Percentiles rank a stretch among this genome's conserved stretches.
These are phyloP conservation scores for Wickerhamiella parazyma DNA, from an alignment of 805 yeast species.

Conservation along the genomic window DNA sequence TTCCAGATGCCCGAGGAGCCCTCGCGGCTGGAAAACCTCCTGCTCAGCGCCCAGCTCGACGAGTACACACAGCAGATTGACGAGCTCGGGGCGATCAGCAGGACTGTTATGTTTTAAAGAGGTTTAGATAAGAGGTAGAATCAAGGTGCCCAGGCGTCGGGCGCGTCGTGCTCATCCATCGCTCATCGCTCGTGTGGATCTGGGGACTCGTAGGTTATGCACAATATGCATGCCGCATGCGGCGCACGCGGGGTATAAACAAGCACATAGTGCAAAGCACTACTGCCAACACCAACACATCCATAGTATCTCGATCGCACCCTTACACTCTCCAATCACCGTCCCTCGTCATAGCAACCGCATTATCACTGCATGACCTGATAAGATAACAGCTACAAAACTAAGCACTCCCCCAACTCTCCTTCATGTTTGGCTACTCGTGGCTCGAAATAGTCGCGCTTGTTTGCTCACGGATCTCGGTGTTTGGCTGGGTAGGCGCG, in stretches of 20 bases:
- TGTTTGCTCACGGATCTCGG: slow-evolving; percentile 18
- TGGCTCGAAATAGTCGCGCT: slow-evolving; percentile 14
- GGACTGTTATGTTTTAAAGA: slow-evolving; percentile 38
- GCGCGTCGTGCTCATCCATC: neutral
- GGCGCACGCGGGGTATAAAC: too few species aligned
- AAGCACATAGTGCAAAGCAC: too few species aligned
- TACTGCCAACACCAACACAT: too few species aligned
- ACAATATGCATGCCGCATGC: too few species aligned
- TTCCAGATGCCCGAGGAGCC: slow-evolving; percentile 65
- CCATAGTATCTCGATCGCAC: too few species aligned
- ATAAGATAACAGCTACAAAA: too few species aligned
- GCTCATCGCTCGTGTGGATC: neutral
- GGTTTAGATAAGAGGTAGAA: neutral
- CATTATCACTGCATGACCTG: too few species aligned
- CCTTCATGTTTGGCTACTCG: neutral
- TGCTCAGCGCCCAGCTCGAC: slow-evolving; percentile 53
- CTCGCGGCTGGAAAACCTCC: slow-evolving; percentile 56
- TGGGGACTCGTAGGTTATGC: neutral
- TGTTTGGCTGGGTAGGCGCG: slow-evolving; percentile 22
- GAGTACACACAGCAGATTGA: slow-evolving; percentile 59
- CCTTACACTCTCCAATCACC: too few species aligned
- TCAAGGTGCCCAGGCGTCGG: neutral
- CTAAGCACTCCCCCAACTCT: too few species aligned
- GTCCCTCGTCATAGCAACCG: too few species aligned
- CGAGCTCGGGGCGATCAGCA: slow-evolving; percentile 52